A percentile compares a stretch with the other conserved stretches of the same genome.
These are phyloP conservation scores for Cicer cuneatum DNA, from an alignment of 306 rosid species.

Conservation along the genomic window DNA sequence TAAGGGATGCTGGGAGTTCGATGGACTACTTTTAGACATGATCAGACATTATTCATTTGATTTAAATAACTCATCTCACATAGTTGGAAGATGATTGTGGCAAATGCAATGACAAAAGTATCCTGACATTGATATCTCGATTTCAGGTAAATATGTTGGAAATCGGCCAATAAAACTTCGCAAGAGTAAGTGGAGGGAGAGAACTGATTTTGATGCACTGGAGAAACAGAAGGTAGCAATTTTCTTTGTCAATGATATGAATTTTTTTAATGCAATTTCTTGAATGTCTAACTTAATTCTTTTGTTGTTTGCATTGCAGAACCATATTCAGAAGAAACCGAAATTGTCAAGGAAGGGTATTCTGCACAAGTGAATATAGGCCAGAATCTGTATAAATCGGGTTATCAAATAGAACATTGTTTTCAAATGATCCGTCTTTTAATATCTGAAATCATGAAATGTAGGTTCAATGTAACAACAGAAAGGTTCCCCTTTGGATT, in stretches of 20 bases:
- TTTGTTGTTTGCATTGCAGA: constrained; percentile 51
- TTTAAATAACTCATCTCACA: neutral
- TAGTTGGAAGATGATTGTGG: constrained; percentile 11
- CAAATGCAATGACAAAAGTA: constrained; percentile 5
- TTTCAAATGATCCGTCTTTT: neutral
- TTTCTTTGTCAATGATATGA: neutral
- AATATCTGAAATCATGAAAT: neutral
- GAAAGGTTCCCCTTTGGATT: neutral
- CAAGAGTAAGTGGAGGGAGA: constrained; percentile 97
- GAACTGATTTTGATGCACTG: constrained; percentile 77
- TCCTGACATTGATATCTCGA: constrained; percentile 16
- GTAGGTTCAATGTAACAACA: neutral
- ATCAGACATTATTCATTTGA: constrained; percentile 6
- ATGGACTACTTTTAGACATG: neutral
- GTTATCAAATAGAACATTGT: neutral
- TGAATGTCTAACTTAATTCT: neutral
- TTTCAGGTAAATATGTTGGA: constrained; percentile 92
- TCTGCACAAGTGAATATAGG: constrained; percentile 73
- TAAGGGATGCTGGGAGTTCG: neutral
- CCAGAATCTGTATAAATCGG: constrained; percentile 30
- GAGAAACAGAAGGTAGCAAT: constrained; percentile 76
- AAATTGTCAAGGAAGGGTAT: constrained; percentile 79
- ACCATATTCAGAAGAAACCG: constrained; percentile 68
- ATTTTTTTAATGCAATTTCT: neutral
- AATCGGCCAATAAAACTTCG: constrained; percentile 93